phyloP scores from a whole-genome alignment of 805 yeast species.

The Starmerella apicola region DNA sequence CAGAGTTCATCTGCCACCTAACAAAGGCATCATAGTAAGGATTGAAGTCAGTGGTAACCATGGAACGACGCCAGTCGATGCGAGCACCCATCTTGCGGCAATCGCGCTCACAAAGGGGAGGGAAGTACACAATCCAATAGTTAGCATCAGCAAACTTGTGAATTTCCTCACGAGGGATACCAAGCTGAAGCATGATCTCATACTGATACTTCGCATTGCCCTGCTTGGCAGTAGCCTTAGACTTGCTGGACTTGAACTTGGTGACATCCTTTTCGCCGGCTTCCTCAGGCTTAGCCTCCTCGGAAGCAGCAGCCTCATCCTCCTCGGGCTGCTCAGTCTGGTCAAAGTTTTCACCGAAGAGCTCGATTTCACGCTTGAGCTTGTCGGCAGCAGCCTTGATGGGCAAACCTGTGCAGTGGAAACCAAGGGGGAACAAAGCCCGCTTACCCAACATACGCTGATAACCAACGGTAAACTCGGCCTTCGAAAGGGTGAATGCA shows the following conservation, averaged over 20 bases:
- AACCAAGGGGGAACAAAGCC: constrained; percentile 90
- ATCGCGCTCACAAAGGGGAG: constrained; percentile 73
- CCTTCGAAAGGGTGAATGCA: constrained; percentile 86
- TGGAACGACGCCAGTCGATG: constrained; percentile 96
- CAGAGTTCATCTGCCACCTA: constrained; percentile 89
- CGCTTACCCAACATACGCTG: constrained; percentile 90
- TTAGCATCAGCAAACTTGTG: constrained; percentile 81
- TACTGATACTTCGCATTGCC: constrained; percentile 91
- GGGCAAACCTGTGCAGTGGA: constrained; percentile 99
- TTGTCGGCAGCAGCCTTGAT: constrained; percentile 91
- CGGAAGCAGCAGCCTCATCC: constrained; percentile 25
- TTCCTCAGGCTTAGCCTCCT: constrained; percentile 19
- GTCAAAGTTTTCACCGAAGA: constrained; percentile 70
- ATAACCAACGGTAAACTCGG: constrained; percentile 81
- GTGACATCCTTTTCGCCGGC: constrained; percentile 61
- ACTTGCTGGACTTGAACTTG: constrained; percentile 82
- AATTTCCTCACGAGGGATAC: constrained; percentile 73
- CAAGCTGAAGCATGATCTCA: constrained; percentile 92
- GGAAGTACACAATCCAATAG: constrained; percentile 85
- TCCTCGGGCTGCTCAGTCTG: constrained; percentile 39
- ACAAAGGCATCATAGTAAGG: constrained; percentile 91
- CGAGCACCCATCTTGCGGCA: constrained; percentile 78
- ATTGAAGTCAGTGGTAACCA: constrained; percentile 88
- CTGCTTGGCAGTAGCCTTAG: constrained; percentile 86
- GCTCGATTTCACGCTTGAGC: constrained; percentile 79